phyloP scores from a whole-genome alignment of 2,329 filamentous ascomycete species.

The Colletotrichum spinosum region DNA sequence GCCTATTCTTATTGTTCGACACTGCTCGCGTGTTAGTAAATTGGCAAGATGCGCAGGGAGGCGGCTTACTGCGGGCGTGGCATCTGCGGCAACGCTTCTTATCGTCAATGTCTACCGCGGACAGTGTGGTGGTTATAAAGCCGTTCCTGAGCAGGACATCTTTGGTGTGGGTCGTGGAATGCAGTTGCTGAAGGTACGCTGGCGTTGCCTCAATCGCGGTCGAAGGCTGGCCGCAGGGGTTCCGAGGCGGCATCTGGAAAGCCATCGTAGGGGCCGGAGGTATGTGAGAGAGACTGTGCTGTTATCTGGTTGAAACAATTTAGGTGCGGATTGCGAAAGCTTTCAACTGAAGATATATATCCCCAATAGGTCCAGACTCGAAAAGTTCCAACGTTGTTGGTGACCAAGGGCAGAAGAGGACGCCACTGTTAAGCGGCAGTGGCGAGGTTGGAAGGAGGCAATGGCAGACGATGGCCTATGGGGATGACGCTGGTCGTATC shows the following conservation, averaged over 20 bases:
- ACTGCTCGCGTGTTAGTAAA: slow-evolving; percentile 7
- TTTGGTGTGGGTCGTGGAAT: slow-evolving; percentile 36
- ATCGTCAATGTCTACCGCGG: slow-evolving; percentile 42
- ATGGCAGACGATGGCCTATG: no score
- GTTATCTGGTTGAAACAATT: no score
- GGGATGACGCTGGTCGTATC: no score
- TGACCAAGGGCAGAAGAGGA: no score
- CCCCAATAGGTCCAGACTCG: no score
- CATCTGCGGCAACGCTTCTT: slow-evolving; percentile 47
- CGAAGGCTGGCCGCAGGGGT: slow-evolving; percentile 28
- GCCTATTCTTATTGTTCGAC: slow-evolving; percentile 32
- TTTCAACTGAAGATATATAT: no score
- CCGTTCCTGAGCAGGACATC: slow-evolving; percentile 41
- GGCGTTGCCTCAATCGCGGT: slow-evolving; percentile 38
- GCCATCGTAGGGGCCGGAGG: not conserved
- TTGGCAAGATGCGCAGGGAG: not conserved
- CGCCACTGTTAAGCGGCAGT: no score
- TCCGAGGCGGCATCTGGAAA: not conserved
- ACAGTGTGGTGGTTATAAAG: slow-evolving; percentile 44
- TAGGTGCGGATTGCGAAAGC: no score
- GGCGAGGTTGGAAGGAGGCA: no score
- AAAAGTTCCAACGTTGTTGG: no score
- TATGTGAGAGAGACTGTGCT: no score
- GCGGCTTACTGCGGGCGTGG: slow-evolving; percentile 35
- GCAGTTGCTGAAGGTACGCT: slow-evolving; percentile 39